Evolutionary conservation across 2,329 filamentous ascomycete genomes (phyloP), one percentile per base, ranked within the genome.

Genomic region (Aspergillus aculeatinus): DNA sequence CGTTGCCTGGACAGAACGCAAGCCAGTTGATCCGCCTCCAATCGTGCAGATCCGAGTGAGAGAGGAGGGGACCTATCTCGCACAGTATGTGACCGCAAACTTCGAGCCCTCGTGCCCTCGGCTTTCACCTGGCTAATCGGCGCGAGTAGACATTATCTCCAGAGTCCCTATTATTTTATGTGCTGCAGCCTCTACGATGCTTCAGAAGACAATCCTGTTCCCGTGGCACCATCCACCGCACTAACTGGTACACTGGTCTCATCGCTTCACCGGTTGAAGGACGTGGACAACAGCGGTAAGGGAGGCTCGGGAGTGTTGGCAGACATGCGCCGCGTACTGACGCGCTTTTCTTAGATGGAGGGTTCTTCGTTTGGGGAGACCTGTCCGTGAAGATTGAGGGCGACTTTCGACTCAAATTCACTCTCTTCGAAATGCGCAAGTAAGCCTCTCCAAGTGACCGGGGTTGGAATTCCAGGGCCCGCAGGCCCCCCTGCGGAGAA

Each of bases 301-400:
- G 72, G 27, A 27, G 31, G 14, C 44, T 5, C 23, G 21, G 25
- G 42, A 31, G 27, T 21, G 29, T 27, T 3, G 33, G 29, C 16
- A 48, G 7, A 44, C 27, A 25, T 25, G n/a, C 14, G 21, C 27
- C 27, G 25, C 27, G 48, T 47, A 39, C 65, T 63, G 54, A 63
- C 57, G 53, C 23, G 12, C 12, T 19, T 35, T 23, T 21, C 63
- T 54, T 61, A 79, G 91, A 95, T 74, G 89, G 89, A 11, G 91
- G 88, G 0, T 96, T 92, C 77, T 96, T 96, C 70, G 88, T 96
- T n/a, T 96, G 96, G 75, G 90, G 90, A 5, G 92, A 96, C 74
- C 81, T 96, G 23, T 95, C 91, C 0, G 87, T 94, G 61, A 89
- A 89, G 71, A 81, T 87, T 25, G 85, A 90, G 68, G 92, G 92